Evolutionary conservation across 179 eudicot species (phyloP).

Genomic region (Corrigiola litoralis): DNA sequence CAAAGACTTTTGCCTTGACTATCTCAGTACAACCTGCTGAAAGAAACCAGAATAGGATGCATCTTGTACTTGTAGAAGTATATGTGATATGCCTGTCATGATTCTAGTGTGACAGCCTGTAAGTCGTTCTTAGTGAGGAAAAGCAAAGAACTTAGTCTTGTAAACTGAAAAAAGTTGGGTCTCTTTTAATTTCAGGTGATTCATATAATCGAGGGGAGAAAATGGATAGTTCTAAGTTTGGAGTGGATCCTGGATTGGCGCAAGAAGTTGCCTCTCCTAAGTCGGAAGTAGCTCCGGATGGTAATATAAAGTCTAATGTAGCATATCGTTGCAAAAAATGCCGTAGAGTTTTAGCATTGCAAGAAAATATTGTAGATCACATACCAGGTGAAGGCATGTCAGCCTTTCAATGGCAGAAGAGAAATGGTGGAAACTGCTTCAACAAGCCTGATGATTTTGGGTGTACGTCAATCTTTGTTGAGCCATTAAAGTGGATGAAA

Average conservation of each 20-base stretch:
- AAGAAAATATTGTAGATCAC: slow-evolving; percentile 74
- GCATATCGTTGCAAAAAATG: slow-evolving; percentile 94
- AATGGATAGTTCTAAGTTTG: slow-evolving; percentile 72
- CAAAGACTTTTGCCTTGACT: not conserved
- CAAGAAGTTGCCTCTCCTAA: slow-evolving; percentile 35
- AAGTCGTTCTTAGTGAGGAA: not conserved
- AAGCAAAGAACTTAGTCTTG: not conserved
- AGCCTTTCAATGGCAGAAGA: slow-evolving; percentile 82
- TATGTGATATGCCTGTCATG: slow-evolving; percentile 9
- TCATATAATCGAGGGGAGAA: slow-evolving; percentile 77
- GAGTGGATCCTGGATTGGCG: slow-evolving; percentile 81
- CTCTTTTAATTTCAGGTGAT: slow-evolving; percentile 48
- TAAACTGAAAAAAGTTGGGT: not conserved
- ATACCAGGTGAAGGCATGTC: slow-evolving; percentile 89
- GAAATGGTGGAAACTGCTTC: slow-evolving; percentile 62
- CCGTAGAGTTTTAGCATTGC: slow-evolving; percentile 75
- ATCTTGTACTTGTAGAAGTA: not conserved
- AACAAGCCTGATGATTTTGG: slow-evolving; percentile 59
- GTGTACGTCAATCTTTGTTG: slow-evolving; percentile 85
- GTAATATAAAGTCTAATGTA: slow-evolving; percentile 27
- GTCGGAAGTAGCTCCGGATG: slow-evolving; percentile 29
- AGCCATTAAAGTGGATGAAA: slow-evolving; percentile 96
- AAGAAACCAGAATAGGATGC: not conserved
- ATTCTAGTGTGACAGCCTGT: not conserved
- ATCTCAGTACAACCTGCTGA: not conserved